phyloP scores from a whole-genome alignment of 164 flowering plant genomes.

The Buxus sempervirens region DNA sequence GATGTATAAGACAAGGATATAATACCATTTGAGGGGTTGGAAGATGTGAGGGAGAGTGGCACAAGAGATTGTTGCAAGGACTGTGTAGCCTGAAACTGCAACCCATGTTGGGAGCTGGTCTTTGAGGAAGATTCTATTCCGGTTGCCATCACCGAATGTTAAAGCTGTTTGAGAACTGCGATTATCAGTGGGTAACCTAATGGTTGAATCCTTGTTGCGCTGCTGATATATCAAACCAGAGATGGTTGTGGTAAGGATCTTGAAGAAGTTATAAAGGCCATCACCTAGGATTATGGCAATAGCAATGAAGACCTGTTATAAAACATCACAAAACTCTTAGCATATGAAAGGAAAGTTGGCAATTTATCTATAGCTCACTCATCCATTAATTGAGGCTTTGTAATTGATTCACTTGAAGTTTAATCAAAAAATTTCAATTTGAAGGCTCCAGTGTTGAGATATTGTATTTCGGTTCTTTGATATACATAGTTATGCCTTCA shows the following conservation, averaged over 20 bases:
- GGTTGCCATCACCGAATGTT: conserved; percentile 30
- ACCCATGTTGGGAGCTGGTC: conserved; percentile 51
- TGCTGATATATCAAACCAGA: conserved; percentile 14
- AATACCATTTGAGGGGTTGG: conserved; percentile 49
- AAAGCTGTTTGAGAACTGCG: background rate
- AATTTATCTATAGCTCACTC: background rate
- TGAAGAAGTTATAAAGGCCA: no score
- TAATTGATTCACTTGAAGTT: no score
- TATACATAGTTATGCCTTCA: no score
- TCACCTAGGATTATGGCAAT: conserved; percentile 33
- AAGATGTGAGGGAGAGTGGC: conserved; percentile 41
- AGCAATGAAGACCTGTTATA: conserved; percentile 31
- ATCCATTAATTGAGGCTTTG: no score
- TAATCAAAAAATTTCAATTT: no score
- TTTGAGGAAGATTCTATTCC: conserved; percentile 41
- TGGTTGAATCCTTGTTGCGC: background rate
- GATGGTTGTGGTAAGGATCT: conserved; percentile 22
- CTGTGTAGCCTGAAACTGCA: conserved; percentile 38
- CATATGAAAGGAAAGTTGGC: background rate
- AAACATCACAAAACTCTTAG: background rate
- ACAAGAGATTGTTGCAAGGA: conserved; percentile 37
- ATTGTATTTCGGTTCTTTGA: no score
- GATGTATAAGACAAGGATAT: conserved; percentile 33
- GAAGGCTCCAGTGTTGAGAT: background rate
- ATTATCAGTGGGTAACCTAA: conserved; percentile 2